Base-by-base conservation (phyloP, 2,329 filamentous ascomycete genomes). In the Fusarium marasasianum region DNA sequence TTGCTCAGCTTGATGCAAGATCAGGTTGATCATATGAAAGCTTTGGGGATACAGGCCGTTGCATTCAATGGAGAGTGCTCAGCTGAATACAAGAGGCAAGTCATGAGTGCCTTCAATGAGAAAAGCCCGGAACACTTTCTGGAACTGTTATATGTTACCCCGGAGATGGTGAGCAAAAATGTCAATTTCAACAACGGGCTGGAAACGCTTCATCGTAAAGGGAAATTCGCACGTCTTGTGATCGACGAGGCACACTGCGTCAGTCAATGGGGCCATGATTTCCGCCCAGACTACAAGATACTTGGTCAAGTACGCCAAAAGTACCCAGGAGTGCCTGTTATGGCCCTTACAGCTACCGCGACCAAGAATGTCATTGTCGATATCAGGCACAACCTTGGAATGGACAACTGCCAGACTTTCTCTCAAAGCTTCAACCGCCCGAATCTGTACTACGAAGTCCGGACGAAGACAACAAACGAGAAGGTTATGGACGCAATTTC, bases 181-280 rank as follows among this genome's bases (percentile, higher is more conserved):
- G 81, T 87, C 47, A 84, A 85, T 6, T 93, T 98, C 81, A 85
- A 91, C 66, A 87, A 86, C 58, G 89, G 87, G 6, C 87, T 99
- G 72, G 84, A 89, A 58, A 86, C 85, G 6, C 86, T 99, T n/a
- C 89, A 98, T 81, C 82, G 83, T 20, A 90, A 90, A 57, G 86
- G 88, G 8, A 93, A 92, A 77, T 90, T 99, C 59, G 96, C 97
- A 22, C 91, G 96, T 33, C 90, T 99, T 55, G 96, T 99, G 60
- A 97, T 99, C 72, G 96, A 99, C 76, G 97, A 99, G 84, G 96
- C 96, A n/a, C 96, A 99, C 81, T 99, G 96, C 82, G 96, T 99
- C 33, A 98, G 96, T 82, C 95, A 99, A 85, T 99, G 96, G 96
- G 96, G 96, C 2, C 96, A 99, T 77, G 96, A 99, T 81, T 99